Evolutionary conservation across 345 rosid genomes (phyloP).

Genomic region (Gossypium stocksii): DNA sequence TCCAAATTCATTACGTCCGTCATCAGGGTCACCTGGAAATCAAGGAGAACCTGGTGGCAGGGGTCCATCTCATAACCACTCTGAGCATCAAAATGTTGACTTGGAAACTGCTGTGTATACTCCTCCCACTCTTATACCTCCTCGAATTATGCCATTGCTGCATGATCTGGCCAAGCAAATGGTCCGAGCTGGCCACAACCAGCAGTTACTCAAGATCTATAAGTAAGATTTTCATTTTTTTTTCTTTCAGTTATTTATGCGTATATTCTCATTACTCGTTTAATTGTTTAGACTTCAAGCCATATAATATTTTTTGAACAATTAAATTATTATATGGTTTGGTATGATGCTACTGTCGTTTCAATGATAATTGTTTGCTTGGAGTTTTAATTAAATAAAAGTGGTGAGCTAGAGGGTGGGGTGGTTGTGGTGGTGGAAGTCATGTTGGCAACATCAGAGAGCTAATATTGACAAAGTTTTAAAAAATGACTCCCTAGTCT

Average conservation of each 20-base stretch:
- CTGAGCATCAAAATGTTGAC: constrained; percentile 47
- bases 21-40: constrained; percentile 55
- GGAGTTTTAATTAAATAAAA: background rate
- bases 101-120: constrained; percentile 64
- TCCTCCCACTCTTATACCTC: constrained; percentile 80
- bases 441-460: background rate
- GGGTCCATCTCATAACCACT: constrained; percentile 38
- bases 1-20: constrained; percentile 86
- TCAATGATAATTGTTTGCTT: background rate
- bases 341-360: background rate
- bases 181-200: constrained; percentile 90
- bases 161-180: constrained; percentile 90
- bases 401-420: background rate
- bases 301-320: background rate
- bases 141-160: constrained; percentile 77
- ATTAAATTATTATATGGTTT: background rate
- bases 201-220: constrained; percentile 64
- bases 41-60: constrained; percentile 42
- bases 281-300: background rate
- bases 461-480: background rate
- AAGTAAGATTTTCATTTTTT: constrained; percentile 38
- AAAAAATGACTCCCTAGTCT: background rate
- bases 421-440: background rate
- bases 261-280: background rate
- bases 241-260: background rate